Evolutionary conservation across 2,329 filamentous ascomycete genomes (phyloP).

Genomic region (Amauroascus niger): DNA sequence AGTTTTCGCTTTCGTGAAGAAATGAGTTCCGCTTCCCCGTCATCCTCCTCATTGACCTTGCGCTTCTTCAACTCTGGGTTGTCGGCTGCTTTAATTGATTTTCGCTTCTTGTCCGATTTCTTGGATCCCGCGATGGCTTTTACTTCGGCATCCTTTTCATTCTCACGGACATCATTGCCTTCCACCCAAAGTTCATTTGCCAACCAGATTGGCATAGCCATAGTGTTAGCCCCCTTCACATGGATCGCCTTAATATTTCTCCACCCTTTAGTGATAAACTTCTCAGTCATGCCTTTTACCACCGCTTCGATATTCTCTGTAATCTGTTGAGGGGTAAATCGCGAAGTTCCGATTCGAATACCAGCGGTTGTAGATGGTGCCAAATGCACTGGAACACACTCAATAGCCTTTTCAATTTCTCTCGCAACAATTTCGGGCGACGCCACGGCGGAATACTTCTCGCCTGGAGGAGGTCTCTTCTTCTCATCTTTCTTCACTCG

Average conservation of each 20-base stretch:
- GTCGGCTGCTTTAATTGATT: slow-evolving; percentile 28
- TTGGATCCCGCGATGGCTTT: slow-evolving; percentile 30
- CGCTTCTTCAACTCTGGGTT: slow-evolving; percentile 28
- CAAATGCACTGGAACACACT: slow-evolving; percentile 70
- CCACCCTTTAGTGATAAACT: slow-evolving; percentile 79
- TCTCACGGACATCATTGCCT: slow-evolving; percentile 56
- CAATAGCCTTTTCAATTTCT: slow-evolving; percentile 70
- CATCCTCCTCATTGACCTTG: slow-evolving; percentile 32
- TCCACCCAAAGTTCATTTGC: slow-evolving; percentile 86
- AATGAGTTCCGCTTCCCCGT: slow-evolving; percentile 29
- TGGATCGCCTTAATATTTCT: slow-evolving; percentile 73
- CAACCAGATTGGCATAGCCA: slow-evolving; percentile 86
- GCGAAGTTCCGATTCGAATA: slow-evolving; percentile 66
- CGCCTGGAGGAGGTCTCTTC: slow-evolving; percentile 37
- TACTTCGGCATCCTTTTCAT: slow-evolving; percentile 26
- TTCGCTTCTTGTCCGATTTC: slow-evolving; percentile 48
- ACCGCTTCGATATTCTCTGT: slow-evolving; percentile 72
- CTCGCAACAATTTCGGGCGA: slow-evolving; percentile 59
- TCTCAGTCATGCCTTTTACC: slow-evolving; percentile 58
- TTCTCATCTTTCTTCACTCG: slow-evolving; percentile 48
- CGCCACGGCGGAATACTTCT: slow-evolving; percentile 41
- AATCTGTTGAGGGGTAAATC: slow-evolving; percentile 64
- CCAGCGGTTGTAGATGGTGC: slow-evolving; percentile 69
- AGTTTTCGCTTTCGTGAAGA: slow-evolving; percentile 41
- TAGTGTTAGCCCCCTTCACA: slow-evolving; percentile 82